Conservation (phyloP, 148 eudicot species). For the Drosera capensis region DNA sequence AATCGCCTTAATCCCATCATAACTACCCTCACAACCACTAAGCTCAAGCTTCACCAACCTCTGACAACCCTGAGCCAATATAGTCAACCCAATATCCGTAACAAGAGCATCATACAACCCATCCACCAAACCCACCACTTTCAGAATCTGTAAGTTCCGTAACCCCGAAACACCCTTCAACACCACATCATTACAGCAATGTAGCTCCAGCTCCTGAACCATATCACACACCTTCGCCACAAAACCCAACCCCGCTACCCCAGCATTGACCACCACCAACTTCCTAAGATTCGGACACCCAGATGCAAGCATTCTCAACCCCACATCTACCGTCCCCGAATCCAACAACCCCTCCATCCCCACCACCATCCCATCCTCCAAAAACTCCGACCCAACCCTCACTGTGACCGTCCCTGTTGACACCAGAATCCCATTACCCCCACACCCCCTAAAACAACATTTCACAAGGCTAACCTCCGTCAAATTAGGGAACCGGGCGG, state of each 20-base stretch:
- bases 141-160: conserved; percentile 71
- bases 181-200: conserved; percentile 40
- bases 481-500: conserved; percentile 50
- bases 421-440: conserved; percentile 47
- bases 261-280: conserved; percentile 35
- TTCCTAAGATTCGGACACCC: conserved; percentile 66
- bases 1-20: conserved; percentile 90
- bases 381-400: conserved; percentile 24
- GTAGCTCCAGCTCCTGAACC: conserved; percentile 73
- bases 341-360: conserved; percentile 28
- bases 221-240: conserved; percentile 43
- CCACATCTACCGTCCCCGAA: conserved; percentile 21
- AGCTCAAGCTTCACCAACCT: conserved; percentile 76
- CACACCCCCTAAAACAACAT: conserved; percentile 27
- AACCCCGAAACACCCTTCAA: conserved; percentile 42
- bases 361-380: conserved; percentile 20
- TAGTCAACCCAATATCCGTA: conserved; percentile 82
- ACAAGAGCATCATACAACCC: conserved; percentile 56
- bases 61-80: conserved; percentile 85
- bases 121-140: conserved; percentile 38
- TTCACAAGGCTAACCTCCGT: conserved; percentile 32
- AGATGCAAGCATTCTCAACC: conserved; percentile 26
- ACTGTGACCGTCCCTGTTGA: conserved; percentile 34
- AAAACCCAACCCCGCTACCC: conserved; percentile 38
- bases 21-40: conserved; percentile 90